phyloP scores from a whole-genome alignment of 2,329 filamentous ascomycete species.

The Mycosphaerelloides madeirae region DNA sequence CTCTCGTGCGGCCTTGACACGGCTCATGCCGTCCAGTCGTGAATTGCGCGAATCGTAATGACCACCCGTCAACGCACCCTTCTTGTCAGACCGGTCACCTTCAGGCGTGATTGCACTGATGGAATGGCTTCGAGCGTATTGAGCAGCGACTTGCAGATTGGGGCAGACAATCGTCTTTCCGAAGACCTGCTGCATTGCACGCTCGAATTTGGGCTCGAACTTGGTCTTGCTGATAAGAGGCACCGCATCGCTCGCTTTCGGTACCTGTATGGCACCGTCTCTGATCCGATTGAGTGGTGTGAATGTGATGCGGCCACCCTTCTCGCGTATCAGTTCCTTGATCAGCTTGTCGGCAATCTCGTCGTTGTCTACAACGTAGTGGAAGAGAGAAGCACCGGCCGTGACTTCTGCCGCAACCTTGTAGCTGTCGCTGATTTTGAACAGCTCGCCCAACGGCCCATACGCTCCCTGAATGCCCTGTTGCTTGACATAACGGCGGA shows the following conservation, averaged over 20 bases:
- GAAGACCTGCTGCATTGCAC: constrained; percentile 90
- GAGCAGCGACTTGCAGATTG: constrained; percentile 77
- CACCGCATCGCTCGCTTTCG: constrained; percentile 79
- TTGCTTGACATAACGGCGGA: constrained; percentile 76
- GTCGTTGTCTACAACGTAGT: constrained; percentile 92
- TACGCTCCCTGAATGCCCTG: constrained; percentile 80
- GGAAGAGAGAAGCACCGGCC: constrained; percentile 86
- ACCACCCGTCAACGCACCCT: constrained; percentile 90
- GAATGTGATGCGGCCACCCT: constrained; percentile 84
- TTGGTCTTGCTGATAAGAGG: constrained; percentile 80
- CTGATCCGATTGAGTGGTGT: constrained; percentile 84
- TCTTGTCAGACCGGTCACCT: constrained; percentile 90
- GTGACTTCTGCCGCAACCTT: constrained; percentile 87
- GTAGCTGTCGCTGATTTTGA: constrained; percentile 79
- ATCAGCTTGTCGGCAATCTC: constrained; percentile 78
- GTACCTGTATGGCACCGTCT: constrained; percentile 67
- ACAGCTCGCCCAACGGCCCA: constrained; percentile 87
- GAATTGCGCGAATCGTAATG: constrained; percentile 84
- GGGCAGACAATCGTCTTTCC: constrained; percentile 93
- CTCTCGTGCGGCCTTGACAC: constrained; percentile 68
- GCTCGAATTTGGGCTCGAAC: constrained; percentile 72
- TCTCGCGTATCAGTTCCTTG: constrained; percentile 71
- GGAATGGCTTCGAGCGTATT: constrained; percentile 87
- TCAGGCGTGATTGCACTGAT: constrained; percentile 92
- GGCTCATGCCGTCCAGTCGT: constrained; percentile 76